Percentiles rank a stretch among this genome's conserved stretches.
phyloP scores from a whole-genome alignment of 2,329 filamentous ascomycete species.

The Cyphellophora attinorum region DNA sequence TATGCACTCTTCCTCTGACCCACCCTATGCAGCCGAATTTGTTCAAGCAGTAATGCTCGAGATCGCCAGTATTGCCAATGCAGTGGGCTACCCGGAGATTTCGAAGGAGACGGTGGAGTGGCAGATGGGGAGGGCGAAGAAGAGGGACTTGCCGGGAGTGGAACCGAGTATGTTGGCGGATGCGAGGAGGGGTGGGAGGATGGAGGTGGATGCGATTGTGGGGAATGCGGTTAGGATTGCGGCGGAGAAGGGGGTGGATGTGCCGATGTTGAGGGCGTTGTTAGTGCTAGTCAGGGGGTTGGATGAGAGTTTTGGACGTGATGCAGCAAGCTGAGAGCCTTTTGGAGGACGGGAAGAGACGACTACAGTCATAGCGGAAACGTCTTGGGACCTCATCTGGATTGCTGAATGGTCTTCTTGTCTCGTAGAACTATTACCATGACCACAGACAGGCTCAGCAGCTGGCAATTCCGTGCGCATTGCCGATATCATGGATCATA shows the following conservation, averaged over 20 bases:
- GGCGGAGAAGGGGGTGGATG: conserved; percentile 27
- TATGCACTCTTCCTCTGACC: conserved; percentile 30
- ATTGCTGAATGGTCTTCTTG: no score
- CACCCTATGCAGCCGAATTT: conserved; percentile 21
- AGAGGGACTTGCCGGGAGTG: conserved; percentile 27
- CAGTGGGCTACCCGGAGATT: conserved; percentile 28
- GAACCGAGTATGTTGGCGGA: conserved; percentile 44
- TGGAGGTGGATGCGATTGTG: conserved; percentile 43
- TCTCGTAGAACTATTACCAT: no score
- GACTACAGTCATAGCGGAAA: no score
- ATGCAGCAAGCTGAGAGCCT: no score
- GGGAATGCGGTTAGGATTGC: conserved; percentile 37
- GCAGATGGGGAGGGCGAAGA: conserved; percentile 28
- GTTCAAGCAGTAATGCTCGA: conserved; percentile 37
- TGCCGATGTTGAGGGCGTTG: conserved; percentile 33
- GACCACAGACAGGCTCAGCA: no score
- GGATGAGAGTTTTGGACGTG: conserved; percentile 10
- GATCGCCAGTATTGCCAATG: conserved; percentile 31
- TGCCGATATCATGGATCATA: no score
- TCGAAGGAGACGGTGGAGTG: conserved; percentile 26
- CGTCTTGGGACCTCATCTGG: no score
- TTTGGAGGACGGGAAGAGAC: no score
- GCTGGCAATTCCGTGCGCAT: no score
- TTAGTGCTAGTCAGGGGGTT: conserved; percentile 36
- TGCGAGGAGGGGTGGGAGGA: conserved; percentile 28